Percentiles rank a stretch among this genome's conserved stretches.
These are phyloP conservation scores for Lepidopterella palustris DNA, from an alignment of 495 filamentous ascomycete species.

Conservation along the genomic window DNA sequence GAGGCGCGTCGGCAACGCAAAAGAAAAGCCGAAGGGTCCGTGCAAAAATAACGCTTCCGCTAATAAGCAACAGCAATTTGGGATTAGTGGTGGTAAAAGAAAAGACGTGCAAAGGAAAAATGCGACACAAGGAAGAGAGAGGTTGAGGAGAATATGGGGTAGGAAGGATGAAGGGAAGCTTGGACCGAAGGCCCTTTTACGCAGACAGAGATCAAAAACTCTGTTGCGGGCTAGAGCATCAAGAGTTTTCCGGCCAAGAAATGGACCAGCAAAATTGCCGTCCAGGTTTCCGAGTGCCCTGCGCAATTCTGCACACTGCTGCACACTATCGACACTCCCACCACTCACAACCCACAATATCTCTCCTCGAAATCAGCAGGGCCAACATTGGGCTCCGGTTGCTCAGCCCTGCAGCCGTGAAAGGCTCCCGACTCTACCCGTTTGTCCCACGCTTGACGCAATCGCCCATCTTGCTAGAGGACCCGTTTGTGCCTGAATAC, in stretches of 20 bases:
- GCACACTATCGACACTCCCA: too few species aligned
- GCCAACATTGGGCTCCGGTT: too few species aligned
- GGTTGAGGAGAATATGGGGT: neutral
- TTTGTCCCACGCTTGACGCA: too few species aligned
- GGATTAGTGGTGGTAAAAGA: neutral
- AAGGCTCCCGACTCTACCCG: too few species aligned
- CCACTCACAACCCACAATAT: too few species aligned
- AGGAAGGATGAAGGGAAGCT: neutral
- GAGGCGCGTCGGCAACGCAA: slow-evolving; percentile 3
- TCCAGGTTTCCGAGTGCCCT: neutral
- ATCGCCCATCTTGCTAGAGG: too few species aligned
- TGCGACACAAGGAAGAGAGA: neutral
- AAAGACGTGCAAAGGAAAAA: neutral
- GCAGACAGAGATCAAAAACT: neutral
- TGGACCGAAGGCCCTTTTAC: neutral
- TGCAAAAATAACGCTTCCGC: neutral
- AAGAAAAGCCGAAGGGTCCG: neutral
- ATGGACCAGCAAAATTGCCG: neutral
- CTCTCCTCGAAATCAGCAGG: too few species aligned
- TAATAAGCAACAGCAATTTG: neutral
- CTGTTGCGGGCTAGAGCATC: neutral
- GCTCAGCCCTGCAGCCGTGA: too few species aligned
- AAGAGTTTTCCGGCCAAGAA: neutral
- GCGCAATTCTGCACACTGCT: too few species aligned
- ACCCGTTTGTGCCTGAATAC: too few species aligned